phyloP scores from a whole-genome alignment of 192 early-diverging fungal genomes.

The Coemansia reversa region DNA sequence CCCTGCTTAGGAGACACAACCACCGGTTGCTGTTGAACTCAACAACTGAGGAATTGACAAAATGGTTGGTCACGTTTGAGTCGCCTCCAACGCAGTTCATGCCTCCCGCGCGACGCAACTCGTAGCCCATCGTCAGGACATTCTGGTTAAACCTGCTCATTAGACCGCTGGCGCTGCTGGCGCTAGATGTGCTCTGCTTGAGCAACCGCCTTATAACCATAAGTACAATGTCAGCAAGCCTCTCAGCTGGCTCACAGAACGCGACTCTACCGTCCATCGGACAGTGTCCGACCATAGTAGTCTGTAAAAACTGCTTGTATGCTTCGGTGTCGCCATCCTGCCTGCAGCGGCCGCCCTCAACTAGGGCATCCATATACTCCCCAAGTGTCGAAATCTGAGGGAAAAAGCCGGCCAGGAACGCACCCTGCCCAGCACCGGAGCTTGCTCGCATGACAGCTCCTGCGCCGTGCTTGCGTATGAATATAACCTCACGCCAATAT shows the following conservation, averaged over 20 bases:
- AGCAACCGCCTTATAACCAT: slow-evolving; percentile 28
- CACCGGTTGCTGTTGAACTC: slow-evolving; percentile 33
- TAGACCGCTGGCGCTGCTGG: neutral
- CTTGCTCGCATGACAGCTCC: neutral
- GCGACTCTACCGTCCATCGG: slow-evolving; percentile 5
- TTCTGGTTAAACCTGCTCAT: slow-evolving; percentile 12
- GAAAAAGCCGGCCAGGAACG: slow-evolving; percentile 14
- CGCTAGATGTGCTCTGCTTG: slow-evolving; percentile 1
- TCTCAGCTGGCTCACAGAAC: slow-evolving; percentile 32
- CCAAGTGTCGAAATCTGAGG: slow-evolving; percentile 26
- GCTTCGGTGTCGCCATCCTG: slow-evolving; percentile 8
- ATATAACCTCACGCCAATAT: neutral
- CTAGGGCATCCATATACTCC: slow-evolving; percentile 37
- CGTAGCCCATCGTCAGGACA: slow-evolving; percentile 38
- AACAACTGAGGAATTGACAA: slow-evolving; percentile 42
- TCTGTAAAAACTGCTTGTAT: slow-evolving; percentile 28
- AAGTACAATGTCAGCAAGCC: slow-evolving; percentile 29
- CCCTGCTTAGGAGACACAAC: slow-evolving; percentile 26
- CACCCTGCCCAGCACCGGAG: neutral
- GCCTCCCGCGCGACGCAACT: slow-evolving; percentile 14
- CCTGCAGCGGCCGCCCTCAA: slow-evolving; percentile 16
- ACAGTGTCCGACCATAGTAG: slow-evolving; percentile 37
- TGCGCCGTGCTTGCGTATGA: neutral
- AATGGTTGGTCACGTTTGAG: slow-evolving; percentile 21
- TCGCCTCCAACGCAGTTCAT: slow-evolving; percentile 32